phyloP scores from a whole-genome alignment of 1,139 yeast species.

The Nakaseomyces sp. region DNA sequence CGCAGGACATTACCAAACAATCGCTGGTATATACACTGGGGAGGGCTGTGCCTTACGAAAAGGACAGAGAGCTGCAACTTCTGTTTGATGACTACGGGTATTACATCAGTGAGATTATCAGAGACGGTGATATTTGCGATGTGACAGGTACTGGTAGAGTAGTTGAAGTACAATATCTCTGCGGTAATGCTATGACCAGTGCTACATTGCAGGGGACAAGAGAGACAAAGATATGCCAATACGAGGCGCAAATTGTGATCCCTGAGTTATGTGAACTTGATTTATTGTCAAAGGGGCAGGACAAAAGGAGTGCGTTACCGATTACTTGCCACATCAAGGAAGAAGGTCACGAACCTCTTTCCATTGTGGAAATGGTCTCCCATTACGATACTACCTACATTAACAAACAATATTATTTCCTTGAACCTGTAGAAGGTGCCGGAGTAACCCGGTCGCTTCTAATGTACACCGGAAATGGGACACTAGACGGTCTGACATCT shows the following conservation, averaged over 20 bases:
- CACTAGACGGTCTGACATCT: constrained; percentile 1
- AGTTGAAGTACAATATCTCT: constrained; percentile 56
- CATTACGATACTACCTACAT: constrained; percentile 21
- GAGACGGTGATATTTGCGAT: constrained; percentile 65
- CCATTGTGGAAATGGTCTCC: constrained; percentile 15
- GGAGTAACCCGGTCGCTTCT: constrained; percentile 11
- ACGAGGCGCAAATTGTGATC: constrained; percentile 50
- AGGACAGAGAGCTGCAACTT: constrained; percentile 21
- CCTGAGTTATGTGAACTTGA: constrained; percentile 47
- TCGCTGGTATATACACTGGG: constrained; percentile 41
- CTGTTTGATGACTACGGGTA: constrained; percentile 34
- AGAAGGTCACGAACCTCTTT: background rate
- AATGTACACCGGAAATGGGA: constrained; percentile 17
- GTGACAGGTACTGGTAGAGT: constrained; percentile 54
- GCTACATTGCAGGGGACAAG: constrained; percentile 39
- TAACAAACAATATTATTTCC: constrained; percentile 21
- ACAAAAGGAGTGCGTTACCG: constrained; percentile 17
- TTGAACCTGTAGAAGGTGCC: constrained; percentile 12
- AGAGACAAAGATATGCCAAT: constrained; percentile 69
- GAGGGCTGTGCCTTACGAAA: constrained; percentile 27
- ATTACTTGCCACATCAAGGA: constrained; percentile 14
- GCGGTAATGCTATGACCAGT: constrained; percentile 40
- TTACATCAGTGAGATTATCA: constrained; percentile 45
- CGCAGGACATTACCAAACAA: constrained; percentile 13
- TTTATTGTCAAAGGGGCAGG: constrained; percentile 22